phyloP scores from a whole-genome alignment of 179 eudicot species.

The Spinacia oleracea region DNA sequence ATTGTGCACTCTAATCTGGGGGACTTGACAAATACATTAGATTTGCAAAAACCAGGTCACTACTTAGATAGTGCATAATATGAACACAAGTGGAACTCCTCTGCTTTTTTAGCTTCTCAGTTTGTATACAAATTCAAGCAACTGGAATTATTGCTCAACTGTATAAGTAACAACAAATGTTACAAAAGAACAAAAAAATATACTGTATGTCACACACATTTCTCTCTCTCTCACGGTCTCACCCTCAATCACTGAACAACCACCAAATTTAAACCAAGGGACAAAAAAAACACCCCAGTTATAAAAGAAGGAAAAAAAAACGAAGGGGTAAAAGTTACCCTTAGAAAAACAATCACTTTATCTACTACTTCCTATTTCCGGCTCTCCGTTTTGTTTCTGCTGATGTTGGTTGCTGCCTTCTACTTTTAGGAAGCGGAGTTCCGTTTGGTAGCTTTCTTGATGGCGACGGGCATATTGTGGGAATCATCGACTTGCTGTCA shows the following conservation, averaged over 20 bases:
- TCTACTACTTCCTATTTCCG: conserved; percentile 66
- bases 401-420: conserved; percentile 50
- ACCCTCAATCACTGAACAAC: conserved; percentile 28
- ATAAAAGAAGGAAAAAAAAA: conserved; percentile 20
- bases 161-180: conserved; percentile 26
- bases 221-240: conserved; percentile 27
- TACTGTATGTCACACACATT: conserved; percentile 32
- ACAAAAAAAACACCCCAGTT: conserved; percentile 31
- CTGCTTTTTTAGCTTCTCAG: conserved; percentile 6
- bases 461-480: conserved; percentile 49
- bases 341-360: conserved; percentile 7
- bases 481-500: conserved; percentile 57
- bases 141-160: conserved; percentile 43
- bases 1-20: too few relatives aligned
- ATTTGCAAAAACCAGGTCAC: too few relatives aligned
- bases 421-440: conserved; percentile 37
- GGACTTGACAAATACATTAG: too few relatives aligned
- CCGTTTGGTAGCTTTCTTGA: conserved; percentile 55
- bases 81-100: conserved; percentile 28
- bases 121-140: conserved; percentile 42
- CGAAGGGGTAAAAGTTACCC: conserved; percentile 14
- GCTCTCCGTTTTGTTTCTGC: conserved; percentile 62
- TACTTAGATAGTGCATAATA: background rate
- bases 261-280: conserved; percentile 31
- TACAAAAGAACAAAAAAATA: conserved; percentile 32